phyloP scores from a whole-genome alignment of 306 rosid genomes.

The Begonia masoniana region DNA sequence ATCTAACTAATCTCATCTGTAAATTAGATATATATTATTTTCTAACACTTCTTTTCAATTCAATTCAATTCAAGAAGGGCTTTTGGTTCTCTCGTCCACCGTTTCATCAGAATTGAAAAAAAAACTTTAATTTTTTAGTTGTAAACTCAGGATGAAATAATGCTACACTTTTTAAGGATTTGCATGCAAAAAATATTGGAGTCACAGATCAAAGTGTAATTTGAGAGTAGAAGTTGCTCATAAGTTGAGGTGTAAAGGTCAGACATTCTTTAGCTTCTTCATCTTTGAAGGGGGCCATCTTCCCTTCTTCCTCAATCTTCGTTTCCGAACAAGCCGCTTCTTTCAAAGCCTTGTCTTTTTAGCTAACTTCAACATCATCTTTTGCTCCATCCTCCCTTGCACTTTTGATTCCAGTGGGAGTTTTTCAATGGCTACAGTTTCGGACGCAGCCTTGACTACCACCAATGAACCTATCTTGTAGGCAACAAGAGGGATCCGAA shows the following conservation, averaged over 20 bases:
- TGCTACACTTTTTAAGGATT: no score
- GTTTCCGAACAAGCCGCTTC: conserved; percentile 63
- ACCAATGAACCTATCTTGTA: conserved; percentile 4
- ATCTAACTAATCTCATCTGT: no score
- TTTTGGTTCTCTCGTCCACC: no score
- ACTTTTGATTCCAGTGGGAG: conserved; percentile 82
- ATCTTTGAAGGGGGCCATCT: conserved; percentile 95
- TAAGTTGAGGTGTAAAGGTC: conserved; percentile 16
- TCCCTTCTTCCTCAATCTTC: conserved; percentile 83
- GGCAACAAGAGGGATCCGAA: conserved; percentile 13
- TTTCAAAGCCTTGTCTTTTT: conserved; percentile 75
- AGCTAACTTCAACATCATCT: conserved; percentile 61
- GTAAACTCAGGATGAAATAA: no score
- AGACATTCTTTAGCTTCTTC: conserved; percentile 81
- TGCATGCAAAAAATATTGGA: no score
- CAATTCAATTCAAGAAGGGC: no score
- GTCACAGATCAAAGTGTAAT: no score
- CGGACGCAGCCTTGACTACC: conserved; percentile 31
- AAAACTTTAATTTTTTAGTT: no score
- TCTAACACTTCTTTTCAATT: no score
- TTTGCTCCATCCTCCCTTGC: conserved; percentile 62
- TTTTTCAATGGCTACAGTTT: conserved; percentile 34
- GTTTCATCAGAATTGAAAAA: no score
- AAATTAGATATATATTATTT: no score
- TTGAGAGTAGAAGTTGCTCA: not conserved